phyloP scores from a whole-genome alignment of 768 basidiomycete genomes.

The Boletus vinaceobasis region DNA sequence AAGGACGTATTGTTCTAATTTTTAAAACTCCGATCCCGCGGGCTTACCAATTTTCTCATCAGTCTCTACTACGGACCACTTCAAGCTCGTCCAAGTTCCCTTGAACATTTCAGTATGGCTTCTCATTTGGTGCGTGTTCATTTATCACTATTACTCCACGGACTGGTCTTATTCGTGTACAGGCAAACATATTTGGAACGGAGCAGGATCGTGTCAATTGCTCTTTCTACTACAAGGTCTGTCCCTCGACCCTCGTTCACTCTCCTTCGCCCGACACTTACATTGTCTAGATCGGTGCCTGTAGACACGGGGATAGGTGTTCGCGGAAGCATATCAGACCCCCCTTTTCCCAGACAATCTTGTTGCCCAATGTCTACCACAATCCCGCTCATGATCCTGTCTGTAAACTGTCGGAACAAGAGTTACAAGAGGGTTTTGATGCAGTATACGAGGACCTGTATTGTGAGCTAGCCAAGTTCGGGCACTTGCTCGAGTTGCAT shows the following conservation, averaged over 20 bases:
- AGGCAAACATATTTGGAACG: slow-evolving; percentile 96
- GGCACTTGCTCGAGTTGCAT: slow-evolving; percentile 92
- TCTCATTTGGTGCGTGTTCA: slow-evolving; percentile 65
- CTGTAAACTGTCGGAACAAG: slow-evolving; percentile 83
- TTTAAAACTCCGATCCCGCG: slow-evolving; percentile 24
- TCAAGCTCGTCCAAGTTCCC: neutral
- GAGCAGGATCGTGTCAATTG: slow-evolving; percentile 97
- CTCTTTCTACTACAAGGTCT: slow-evolving; percentile 96
- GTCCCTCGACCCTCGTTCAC: slow-evolving; percentile 16
- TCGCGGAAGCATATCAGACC: slow-evolving; percentile 98
- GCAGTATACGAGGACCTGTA: slow-evolving; percentile 95
- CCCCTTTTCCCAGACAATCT: slow-evolving; percentile 94
- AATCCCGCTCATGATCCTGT: slow-evolving; percentile 94
- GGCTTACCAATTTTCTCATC: slow-evolving; percentile 15
- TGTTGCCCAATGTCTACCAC: slow-evolving; percentile 96
- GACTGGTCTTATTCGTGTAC: slow-evolving; percentile 2
- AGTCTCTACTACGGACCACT: neutral
- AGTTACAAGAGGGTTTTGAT: slow-evolving; percentile 88
- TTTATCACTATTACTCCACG: neutral
- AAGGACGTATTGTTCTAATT: too few relatives aligned
- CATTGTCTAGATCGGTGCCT: slow-evolving; percentile 82
- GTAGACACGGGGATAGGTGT: slow-evolving; percentile 96
- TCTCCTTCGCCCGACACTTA: slow-evolving; percentile 1
- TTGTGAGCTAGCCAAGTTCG: slow-evolving; percentile 92
- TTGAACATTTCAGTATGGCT: slow-evolving; percentile 39